Base-by-base conservation (phyloP, 805 yeast genomes). In the Cyberlindnera bimundalis region DNA sequence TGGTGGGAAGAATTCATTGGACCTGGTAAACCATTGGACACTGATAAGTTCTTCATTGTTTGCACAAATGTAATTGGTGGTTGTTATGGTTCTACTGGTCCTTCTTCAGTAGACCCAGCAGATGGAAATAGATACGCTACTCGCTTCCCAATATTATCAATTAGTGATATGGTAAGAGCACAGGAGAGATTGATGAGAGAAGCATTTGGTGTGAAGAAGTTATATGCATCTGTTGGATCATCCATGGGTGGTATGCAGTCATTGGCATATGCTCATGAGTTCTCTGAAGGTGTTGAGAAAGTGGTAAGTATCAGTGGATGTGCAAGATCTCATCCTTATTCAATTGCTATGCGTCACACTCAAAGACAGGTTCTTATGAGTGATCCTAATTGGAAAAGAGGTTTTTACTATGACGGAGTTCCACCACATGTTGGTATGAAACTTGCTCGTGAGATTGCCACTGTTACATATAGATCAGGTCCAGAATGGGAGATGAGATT, bases 221-320 rank as follows among this genome's bases (percentile, higher is more conserved):
- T 90, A 19, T 76, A 78, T 60, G 96, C 96, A 2, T 76, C 87
- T 2, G 78, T 90, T 7, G 97, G 97, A 6, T 81, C 95, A 3
- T 86, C 96, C 0, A 86, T 90, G 95, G 97, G 97, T n/a, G 97
- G 96, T n/a, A 88, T 90, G 96, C 96, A 89, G 65, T 81, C 91
- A 8, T 70, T 90, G 40, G 95, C 96, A 0, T 86, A 79, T 61
- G 96, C 88, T 1, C 74, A 78, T 58, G 95, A 84, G 56, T 90
- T 84, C 54, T 84, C 95, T 1, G 81, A 82, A 35, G 75, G 71
- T 41, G 96, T 89, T 3, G 74, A 73, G 6, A 79, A 82, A 39
- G 72, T 90, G 2, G 76, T 88, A 1, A 75, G 86, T n/a, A 85
- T 90, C 21, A 81, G 91, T 31, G 96, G 95, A 3, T 89, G 96